Conservation (phyloP, 495 filamentous ascomycete genomes). For the Penicillium paxilli region DNA sequence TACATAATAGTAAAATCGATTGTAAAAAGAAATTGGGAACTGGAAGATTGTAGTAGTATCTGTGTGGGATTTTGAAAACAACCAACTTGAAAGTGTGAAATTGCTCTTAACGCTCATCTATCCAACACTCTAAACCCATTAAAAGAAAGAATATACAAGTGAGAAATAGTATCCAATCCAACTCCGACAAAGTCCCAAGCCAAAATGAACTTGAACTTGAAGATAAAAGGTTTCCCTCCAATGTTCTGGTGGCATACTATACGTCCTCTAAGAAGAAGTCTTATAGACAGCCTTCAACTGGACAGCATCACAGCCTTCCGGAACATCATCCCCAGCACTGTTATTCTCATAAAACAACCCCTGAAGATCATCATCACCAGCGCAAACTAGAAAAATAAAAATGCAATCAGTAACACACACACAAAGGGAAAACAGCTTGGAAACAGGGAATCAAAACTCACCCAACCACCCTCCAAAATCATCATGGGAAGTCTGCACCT, state of each 20-base stretch:
- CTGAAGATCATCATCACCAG: background rate
- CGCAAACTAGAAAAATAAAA: slow-evolving; percentile 7
- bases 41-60: no score
- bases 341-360: slow-evolving; percentile 4
- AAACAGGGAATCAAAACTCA: slow-evolving; percentile 26
- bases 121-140: background rate
- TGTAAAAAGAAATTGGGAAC: no score
- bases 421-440: no score
- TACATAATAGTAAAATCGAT: no score
- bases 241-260: no score
- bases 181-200: background rate
- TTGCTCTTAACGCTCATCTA: background rate
- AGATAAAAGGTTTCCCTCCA: no score
- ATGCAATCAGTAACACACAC: background rate
- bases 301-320: slow-evolving; percentile 6
- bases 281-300: slow-evolving; percentile 4
- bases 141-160: background rate
- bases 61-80: no score
- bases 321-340: background rate
- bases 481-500: slow-evolving; percentile 14
- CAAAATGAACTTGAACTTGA: no score
- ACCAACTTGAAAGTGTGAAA: no score
- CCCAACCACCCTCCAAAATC: slow-evolving; percentile 41
- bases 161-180: background rate
- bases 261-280: slow-evolving; percentile 1